phyloP scores from a whole-genome alignment of 2,329 filamentous ascomycete species.

The Pseudogymnoascus sp. region DNA sequence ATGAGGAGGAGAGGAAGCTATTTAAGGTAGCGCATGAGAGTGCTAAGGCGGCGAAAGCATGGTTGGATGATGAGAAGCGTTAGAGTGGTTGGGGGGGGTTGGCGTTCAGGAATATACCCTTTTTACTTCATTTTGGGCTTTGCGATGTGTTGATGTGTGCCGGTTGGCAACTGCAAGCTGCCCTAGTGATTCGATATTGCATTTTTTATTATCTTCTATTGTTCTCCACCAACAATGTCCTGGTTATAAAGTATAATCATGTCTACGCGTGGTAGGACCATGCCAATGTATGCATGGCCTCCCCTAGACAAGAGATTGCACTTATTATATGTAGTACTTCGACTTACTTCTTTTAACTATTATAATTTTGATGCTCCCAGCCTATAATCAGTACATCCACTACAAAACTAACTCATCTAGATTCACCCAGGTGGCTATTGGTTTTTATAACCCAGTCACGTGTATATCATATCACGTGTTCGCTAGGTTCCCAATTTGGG shows the following conservation, averaged over 20 bases:
- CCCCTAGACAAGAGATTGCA: background rate
- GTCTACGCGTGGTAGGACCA: background rate
- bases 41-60: conserved; percentile 59
- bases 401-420: background rate
- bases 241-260: background rate
- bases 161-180: background rate
- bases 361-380: background rate
- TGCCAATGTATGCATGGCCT: background rate
- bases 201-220: background rate
- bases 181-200: background rate
- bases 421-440: background rate
- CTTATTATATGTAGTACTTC: background rate
- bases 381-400: too few relatives aligned
- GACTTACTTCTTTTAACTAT: background rate
- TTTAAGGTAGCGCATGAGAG: conserved; percentile 70
- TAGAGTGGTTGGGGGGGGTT: conserved; percentile 10
- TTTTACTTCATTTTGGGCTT: background rate
- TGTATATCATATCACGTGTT: background rate
- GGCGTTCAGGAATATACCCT: conserved; percentile 8
- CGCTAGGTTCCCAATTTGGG: conserved; percentile 5
- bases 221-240: background rate
- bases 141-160: background rate
- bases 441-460: background rate
- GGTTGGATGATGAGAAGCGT: conserved; percentile 44
- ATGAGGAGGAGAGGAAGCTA: conserved; percentile 77